phyloP scores from a whole-genome alignment of 495 filamentous ascomycete genomes.

The Hypoxylon fuscum region DNA sequence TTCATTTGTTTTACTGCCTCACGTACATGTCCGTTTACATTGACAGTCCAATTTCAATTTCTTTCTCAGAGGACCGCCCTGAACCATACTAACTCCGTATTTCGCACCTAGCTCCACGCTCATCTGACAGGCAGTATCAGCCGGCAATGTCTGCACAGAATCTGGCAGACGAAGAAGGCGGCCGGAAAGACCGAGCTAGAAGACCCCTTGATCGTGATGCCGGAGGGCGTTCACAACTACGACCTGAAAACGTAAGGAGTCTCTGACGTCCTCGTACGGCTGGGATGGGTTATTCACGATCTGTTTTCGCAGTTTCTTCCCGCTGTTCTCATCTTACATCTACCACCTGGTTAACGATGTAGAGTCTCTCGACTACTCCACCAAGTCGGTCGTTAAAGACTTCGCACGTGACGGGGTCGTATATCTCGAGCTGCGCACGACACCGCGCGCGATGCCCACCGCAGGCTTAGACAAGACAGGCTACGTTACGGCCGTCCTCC shows the following conservation, averaged over 20 bases:
- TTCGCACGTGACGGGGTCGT: conserved; percentile 77
- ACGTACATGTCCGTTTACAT: too few relatives aligned
- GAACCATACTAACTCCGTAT: conserved; percentile 24
- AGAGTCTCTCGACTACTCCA: conserved; percentile 67
- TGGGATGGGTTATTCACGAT: too few relatives aligned
- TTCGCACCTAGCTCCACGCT: conserved; percentile 71
- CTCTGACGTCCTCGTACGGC: too few relatives aligned
- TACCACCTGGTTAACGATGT: conserved; percentile 73
- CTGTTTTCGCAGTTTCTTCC: conserved; percentile 68
- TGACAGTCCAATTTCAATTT: too few relatives aligned
- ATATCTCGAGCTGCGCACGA: conserved; percentile 85
- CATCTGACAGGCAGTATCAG: conserved; percentile 86
- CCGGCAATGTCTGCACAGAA: conserved; percentile 75
- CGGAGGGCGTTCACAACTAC: conserved; percentile 72
- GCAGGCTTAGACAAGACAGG: conserved; percentile 63
- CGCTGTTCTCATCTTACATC: conserved; percentile 79
- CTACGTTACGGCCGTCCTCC: conserved; percentile 73
- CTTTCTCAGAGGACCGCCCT: too few relatives aligned
- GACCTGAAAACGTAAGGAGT: conserved; percentile 70
- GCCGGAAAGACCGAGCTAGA: conserved; percentile 61
- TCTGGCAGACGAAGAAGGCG: conserved; percentile 71
- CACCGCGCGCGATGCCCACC: conserved; percentile 68
- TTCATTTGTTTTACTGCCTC: too few relatives aligned
- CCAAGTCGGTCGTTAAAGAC: conserved; percentile 71
- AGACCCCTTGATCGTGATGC: conserved; percentile 76